phyloP scores from a whole-genome alignment of 805 yeast species.

The Wilhelminamyces savonicus region DNA sequence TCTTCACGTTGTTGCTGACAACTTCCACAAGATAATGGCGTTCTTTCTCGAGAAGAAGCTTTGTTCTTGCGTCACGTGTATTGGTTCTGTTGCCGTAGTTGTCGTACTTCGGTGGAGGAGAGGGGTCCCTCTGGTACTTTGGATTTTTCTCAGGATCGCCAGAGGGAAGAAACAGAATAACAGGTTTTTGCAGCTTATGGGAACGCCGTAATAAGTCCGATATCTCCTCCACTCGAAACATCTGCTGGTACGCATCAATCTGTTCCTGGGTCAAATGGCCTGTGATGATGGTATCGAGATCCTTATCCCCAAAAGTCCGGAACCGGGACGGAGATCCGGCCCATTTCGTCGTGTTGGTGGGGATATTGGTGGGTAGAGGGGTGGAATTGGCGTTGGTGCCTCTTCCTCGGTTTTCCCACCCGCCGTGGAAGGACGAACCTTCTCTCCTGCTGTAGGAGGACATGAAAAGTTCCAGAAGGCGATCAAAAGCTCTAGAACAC shows the following conservation, averaged over 20 bases:
- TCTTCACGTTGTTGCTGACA: slow-evolving; percentile 67
- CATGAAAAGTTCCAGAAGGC: too few relatives aligned
- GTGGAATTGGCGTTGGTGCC: too few relatives aligned
- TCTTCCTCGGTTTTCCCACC: too few relatives aligned
- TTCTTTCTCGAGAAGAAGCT: slow-evolving; percentile 64
- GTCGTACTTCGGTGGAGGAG: slow-evolving; percentile 93
- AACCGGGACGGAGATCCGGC: slow-evolving; percentile 24
- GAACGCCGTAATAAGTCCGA: slow-evolving; percentile 45
- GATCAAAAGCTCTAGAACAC: too few relatives aligned
- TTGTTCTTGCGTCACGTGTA: slow-evolving; percentile 68
- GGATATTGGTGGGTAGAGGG: too few relatives aligned
- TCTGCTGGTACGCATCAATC: slow-evolving; percentile 61
- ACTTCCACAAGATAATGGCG: slow-evolving; percentile 71
- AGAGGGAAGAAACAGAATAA: slow-evolving; percentile 47
- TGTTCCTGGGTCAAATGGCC: slow-evolving; percentile 62
- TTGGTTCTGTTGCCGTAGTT: slow-evolving; percentile 75
- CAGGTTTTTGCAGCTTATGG: slow-evolving; percentile 19
- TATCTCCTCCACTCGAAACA: slow-evolving; percentile 76
- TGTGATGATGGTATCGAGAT: slow-evolving; percentile 26
- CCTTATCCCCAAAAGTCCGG: slow-evolving; percentile 8
- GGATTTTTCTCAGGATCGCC: slow-evolving; percentile 20
- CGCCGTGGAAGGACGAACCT: too few relatives aligned
- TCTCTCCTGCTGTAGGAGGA: too few relatives aligned
- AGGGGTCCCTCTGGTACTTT: slow-evolving; percentile 53
- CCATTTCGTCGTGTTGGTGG: slow-evolving; percentile 22